Conservation (phyloP, 371 early-diverging fungal species). For the Mucor racemosus region DNA sequence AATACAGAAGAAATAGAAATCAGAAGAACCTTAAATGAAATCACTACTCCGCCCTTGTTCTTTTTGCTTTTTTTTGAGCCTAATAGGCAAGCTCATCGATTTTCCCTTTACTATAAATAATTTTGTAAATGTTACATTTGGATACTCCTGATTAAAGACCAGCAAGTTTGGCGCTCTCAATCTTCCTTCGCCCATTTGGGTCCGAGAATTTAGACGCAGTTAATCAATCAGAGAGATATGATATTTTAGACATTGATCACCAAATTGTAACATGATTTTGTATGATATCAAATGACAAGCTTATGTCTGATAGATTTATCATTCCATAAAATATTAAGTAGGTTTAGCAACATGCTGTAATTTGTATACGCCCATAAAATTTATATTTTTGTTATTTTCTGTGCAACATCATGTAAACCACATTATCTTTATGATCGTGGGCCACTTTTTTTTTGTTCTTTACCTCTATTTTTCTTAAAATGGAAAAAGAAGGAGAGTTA, state of each 20-base stretch:
- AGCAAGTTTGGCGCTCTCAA: no score
- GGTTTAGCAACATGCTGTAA: no score
- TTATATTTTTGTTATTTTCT: not conserved
- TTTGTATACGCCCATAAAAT: not conserved
- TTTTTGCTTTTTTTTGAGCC: not conserved
- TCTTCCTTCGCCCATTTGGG: no score
- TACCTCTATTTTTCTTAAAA: not conserved
- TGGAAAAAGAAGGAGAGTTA: not conserved
- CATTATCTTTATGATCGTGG: not conserved
- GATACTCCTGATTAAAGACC: no score
- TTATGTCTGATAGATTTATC: no score
- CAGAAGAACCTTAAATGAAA: not conserved
- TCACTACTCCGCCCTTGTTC: not conserved
- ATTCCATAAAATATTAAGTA: no score
- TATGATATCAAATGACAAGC: no score
- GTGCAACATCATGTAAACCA: not conserved
- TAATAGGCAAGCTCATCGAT: not conserved
- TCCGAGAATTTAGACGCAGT: no score
- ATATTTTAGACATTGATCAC: no score
- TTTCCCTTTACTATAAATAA: constrained; percentile 2
- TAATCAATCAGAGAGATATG: no score
- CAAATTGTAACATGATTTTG: no score
- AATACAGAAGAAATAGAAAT: not conserved
- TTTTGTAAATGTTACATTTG: not conserved
- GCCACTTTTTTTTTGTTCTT: not conserved